These are phyloP conservation scores for Nakataea oryzae DNA, from an alignment of 2,329 filamentous ascomycete species.

Conservation along the genomic window DNA sequence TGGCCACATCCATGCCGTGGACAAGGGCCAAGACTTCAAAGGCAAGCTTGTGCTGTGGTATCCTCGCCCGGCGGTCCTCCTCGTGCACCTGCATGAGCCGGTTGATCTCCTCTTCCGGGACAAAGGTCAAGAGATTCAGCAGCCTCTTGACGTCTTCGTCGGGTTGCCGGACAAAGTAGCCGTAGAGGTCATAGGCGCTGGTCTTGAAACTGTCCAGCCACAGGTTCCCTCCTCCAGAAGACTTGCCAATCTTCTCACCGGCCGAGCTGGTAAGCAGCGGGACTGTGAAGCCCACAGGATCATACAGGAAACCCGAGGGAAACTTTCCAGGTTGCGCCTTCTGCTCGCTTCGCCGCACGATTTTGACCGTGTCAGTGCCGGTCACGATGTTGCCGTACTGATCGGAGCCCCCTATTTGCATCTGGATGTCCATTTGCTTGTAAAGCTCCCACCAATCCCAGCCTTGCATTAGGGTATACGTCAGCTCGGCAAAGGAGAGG, in stretches of 20 bases:
- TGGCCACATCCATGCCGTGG: constrained; percentile 58
- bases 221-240: constrained; percentile 72
- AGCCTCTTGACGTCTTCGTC: constrained; percentile 75
- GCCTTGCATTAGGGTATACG: constrained; percentile 84
- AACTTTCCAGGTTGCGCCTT: neutral
- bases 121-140: constrained; percentile 83
- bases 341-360: constrained; percentile 36
- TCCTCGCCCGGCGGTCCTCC: constrained; percentile 56
- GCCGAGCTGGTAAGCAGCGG: constrained; percentile 78
- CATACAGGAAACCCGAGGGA: constrained; percentile 22
- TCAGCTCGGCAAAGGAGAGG: constrained; percentile 90
- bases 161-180: constrained; percentile 76
- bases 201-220: constrained; percentile 85
- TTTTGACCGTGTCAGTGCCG: constrained; percentile 76
- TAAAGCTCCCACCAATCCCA: constrained; percentile 97
- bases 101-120: constrained; percentile 60
- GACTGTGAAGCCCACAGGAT: constrained; percentile 79
- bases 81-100: constrained; percentile 58
- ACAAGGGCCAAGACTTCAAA: constrained; percentile 71
- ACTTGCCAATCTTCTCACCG: constrained; percentile 91
- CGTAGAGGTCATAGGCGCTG: constrained; percentile 73
- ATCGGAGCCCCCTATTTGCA: constrained; percentile 91
- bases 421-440: constrained; percentile 51
- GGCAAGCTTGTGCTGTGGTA: constrained; percentile 76
- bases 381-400: constrained; percentile 95